These are phyloP conservation scores for Cytospora piceicola DNA, from an alignment of 2,329 filamentous ascomycete species.

Conservation along the genomic window DNA sequence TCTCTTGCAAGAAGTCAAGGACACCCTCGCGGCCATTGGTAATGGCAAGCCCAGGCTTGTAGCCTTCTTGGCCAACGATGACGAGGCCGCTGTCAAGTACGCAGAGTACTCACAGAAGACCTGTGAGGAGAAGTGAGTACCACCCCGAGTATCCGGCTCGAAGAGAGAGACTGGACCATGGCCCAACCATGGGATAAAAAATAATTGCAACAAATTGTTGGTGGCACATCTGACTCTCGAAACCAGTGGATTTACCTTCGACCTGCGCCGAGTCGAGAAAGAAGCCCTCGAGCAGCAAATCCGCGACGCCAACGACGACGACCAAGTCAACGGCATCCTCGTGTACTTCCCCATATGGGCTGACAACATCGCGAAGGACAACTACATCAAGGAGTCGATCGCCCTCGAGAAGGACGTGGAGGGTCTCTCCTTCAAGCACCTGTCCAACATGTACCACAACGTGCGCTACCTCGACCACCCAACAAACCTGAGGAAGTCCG, in stretches of 20 bases:
- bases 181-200: not conserved
- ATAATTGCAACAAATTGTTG: not conserved
- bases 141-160: not conserved
- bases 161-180: not conserved
- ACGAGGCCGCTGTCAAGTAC: slow-evolving; percentile 90
- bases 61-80: slow-evolving; percentile 89
- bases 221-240: slow-evolving; percentile 22
- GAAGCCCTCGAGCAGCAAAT: slow-evolving; percentile 90
- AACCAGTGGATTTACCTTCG: slow-evolving; percentile 82
- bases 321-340: slow-evolving; percentile 82
- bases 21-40: slow-evolving; percentile 41
- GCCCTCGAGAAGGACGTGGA: slow-evolving; percentile 92
- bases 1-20: slow-evolving; percentile 73
- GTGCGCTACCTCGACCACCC: slow-evolving; percentile 87
- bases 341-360: slow-evolving; percentile 98
- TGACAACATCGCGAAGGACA: slow-evolving; percentile 79
- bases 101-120: slow-evolving; percentile 98
- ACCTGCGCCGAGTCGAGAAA: slow-evolving; percentile 80
- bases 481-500: slow-evolving; percentile 79
- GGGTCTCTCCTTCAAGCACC: slow-evolving; percentile 88
- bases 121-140: slow-evolving; percentile 89
- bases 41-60: slow-evolving; percentile 68
- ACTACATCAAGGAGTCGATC: slow-evolving; percentile 94
- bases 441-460: slow-evolving; percentile 99
- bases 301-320: slow-evolving; percentile 80